These are phyloP conservation scores for Neovahlkampfia damariscottae DNA, from an alignment of 78 protist species.

Conservation along the genomic window DNA sequence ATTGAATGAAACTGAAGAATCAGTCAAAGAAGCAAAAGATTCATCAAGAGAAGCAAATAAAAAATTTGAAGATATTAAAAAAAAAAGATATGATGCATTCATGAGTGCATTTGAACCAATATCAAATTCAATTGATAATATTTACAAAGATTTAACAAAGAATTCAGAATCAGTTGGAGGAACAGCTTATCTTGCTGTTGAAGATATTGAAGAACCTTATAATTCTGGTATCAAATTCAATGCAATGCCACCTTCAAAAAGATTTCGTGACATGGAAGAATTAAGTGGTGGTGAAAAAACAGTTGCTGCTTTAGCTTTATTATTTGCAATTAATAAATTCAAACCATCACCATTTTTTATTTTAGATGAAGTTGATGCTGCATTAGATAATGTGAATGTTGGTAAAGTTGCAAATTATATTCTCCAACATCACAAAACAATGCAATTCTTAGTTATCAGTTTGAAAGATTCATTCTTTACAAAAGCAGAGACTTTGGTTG, in stretches of 20 bases:
- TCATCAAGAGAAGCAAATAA: background rate
- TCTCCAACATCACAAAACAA: background rate
- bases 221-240: constrained; percentile 72
- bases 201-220: constrained; percentile 70
- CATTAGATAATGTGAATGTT: constrained; percentile 90
- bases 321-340: constrained; percentile 84
- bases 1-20: constrained; percentile 10
- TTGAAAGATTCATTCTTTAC: constrained; percentile 5
- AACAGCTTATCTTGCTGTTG: constrained; percentile 58
- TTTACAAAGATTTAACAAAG: constrained; percentile 69
- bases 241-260: constrained; percentile 94
- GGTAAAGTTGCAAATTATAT: constrained; percentile 31
- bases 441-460: constrained; percentile 19
- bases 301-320: constrained; percentile 95
- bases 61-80: background rate
- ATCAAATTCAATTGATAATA: constrained; percentile 21
- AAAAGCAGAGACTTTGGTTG: constrained; percentile 10
- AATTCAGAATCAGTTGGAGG: constrained; percentile 39
- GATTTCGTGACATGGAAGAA: constrained; percentile 82
- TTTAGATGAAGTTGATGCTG: constrained; percentile 99
- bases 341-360: constrained; percentile 95
- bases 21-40: background rate
- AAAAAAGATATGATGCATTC: constrained; percentile 27
- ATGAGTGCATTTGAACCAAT: constrained; percentile 37
- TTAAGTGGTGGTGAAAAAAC: constrained; percentile 98